Evolutionary conservation across 441 rosid species (phyloP).

Genomic region (Eruca vesicaria): DNA sequence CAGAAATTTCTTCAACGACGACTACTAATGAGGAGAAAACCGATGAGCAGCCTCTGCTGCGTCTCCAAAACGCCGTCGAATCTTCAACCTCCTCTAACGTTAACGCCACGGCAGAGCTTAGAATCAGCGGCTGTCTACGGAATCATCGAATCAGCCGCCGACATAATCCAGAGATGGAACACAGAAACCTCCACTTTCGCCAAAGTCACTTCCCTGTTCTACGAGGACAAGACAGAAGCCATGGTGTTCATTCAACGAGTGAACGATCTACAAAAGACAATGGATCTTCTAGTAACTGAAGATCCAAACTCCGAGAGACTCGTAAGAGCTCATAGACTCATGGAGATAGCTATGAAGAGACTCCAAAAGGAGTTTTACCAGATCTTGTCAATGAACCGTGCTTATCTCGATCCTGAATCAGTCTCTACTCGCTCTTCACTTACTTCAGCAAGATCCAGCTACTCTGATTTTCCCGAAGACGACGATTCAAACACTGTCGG

Average conservation of each 20-base stretch:
- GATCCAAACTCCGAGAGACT: constrained; percentile 44
- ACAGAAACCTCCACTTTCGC: constrained; percentile 55
- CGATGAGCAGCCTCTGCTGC: constrained; percentile 63
- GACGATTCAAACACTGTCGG: constrained; percentile 33
- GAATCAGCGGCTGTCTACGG: constrained; percentile 42
- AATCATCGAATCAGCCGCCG: constrained; percentile 44
- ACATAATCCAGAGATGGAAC: constrained; percentile 67
- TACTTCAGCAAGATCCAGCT: constrained; percentile 60
- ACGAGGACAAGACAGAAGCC: constrained; percentile 69
- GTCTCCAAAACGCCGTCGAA: constrained; percentile 42
- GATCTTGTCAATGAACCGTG: constrained; percentile 73
- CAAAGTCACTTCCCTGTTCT: constrained; percentile 62
- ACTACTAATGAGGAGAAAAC: constrained; percentile 40
- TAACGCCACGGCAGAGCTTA: constrained; percentile 39
- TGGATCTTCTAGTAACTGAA: constrained; percentile 41
- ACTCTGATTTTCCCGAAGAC: constrained; percentile 43
- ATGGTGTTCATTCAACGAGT: constrained; percentile 55
- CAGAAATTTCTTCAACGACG: background rate
- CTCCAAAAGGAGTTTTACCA: constrained; percentile 84
- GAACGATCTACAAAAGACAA: constrained; percentile 52
- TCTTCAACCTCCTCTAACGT: constrained; percentile 25
- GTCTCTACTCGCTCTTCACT: constrained; percentile 63
- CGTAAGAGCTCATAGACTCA: constrained; percentile 50
- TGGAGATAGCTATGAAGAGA: constrained; percentile 81
- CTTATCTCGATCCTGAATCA: constrained; percentile 64